Conservation (phyloP, 1,284 basidiomycete species). For the Boletus sp. region DNA sequence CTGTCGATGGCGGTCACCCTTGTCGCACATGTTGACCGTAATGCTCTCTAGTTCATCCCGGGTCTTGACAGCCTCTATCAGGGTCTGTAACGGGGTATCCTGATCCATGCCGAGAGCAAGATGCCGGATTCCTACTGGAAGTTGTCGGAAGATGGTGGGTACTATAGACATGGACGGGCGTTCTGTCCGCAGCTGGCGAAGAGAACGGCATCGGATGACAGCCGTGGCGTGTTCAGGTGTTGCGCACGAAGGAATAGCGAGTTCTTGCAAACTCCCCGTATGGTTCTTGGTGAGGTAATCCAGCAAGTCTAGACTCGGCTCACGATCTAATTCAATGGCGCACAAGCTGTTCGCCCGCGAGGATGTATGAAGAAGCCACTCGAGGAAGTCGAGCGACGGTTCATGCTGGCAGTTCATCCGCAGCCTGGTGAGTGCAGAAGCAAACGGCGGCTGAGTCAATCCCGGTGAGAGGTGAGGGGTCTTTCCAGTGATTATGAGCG, state of each 20-base stretch:
- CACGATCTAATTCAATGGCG: conserved; percentile 58
- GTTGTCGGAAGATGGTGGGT: conserved; percentile 50
- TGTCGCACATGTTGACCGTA: conserved; percentile 52
- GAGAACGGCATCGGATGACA: conserved; percentile 50
- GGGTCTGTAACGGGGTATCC: conserved; percentile 53
- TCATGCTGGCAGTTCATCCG: conserved; percentile 63
- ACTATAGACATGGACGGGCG: conserved; percentile 45
- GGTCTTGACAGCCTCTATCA: conserved; percentile 54
- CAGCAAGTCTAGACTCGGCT: conserved; percentile 55
- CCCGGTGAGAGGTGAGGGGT: conserved; percentile 52
- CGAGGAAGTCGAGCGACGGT: conserved; percentile 61
- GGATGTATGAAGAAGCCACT: conserved; percentile 69
- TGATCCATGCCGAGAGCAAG: conserved; percentile 61
- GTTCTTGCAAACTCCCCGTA: conserved; percentile 50
- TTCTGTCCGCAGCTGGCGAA: conserved; percentile 58
- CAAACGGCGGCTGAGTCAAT: conserved; percentile 47
- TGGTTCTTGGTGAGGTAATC: conserved; percentile 55
- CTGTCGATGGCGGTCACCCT: conserved; percentile 50
- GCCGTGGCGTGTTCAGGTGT: conserved; percentile 51
- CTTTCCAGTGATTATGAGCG: conserved; percentile 61
- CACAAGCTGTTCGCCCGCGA: conserved; percentile 46
- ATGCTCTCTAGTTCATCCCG: conserved; percentile 46
- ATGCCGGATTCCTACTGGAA: conserved; percentile 54
- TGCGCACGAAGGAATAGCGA: conserved; percentile 58
- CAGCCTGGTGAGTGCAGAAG: conserved; percentile 52